phyloP scores from a whole-genome alignment of 2,329 filamentous ascomycete species.

The Penicillium corylophilum region DNA sequence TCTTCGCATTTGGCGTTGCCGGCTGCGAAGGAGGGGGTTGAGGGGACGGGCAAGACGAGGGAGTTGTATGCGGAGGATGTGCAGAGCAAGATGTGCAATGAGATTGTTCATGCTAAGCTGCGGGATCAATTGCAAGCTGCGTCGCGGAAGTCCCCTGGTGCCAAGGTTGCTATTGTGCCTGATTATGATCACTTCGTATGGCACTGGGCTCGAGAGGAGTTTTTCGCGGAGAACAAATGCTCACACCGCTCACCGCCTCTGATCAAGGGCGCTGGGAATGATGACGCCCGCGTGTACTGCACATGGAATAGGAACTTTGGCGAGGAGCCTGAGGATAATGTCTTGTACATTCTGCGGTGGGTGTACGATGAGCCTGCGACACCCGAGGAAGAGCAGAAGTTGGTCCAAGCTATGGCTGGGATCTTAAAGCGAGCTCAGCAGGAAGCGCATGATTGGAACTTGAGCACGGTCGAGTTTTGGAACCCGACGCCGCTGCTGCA shows the following conservation, averaged over 20 bases:
- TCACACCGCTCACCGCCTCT: conserved; percentile 50
- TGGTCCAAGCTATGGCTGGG: conserved; percentile 57
- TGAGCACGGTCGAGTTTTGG: conserved; percentile 75
- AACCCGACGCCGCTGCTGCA: conserved; percentile 65
- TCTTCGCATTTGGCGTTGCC: conserved; percentile 70
- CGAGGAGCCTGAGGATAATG: conserved; percentile 35
- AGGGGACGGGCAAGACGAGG: conserved; percentile 21
- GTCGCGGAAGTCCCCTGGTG: conserved; percentile 41
- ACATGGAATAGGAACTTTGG: conserved; percentile 45
- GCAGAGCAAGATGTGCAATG: conserved; percentile 50
- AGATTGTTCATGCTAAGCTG: conserved; percentile 65
- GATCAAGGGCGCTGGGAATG: conserved; percentile 69
- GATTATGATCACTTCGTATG: conserved; percentile 68
- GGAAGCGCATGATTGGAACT: conserved; percentile 70
- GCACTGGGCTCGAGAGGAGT: conserved; percentile 80
- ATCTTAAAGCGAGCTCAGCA: conserved; percentile 66
- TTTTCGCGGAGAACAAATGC: conserved; percentile 66
- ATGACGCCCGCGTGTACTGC: conserved; percentile 39
- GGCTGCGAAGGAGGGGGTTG: conserved; percentile 34
- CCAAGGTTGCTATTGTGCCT: conserved; percentile 66
- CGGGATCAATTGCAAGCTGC: conserved; percentile 59
- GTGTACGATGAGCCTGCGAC: conserved; percentile 42
- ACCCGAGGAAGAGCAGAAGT: conserved; percentile 47
- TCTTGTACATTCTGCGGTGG: conserved; percentile 45
- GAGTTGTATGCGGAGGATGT: conserved; percentile 37